Evolutionary conservation across 805 yeast species (phyloP), one percentile per base, ranked within the genome.

Genomic region (Teunomyces gatunensis): DNA sequence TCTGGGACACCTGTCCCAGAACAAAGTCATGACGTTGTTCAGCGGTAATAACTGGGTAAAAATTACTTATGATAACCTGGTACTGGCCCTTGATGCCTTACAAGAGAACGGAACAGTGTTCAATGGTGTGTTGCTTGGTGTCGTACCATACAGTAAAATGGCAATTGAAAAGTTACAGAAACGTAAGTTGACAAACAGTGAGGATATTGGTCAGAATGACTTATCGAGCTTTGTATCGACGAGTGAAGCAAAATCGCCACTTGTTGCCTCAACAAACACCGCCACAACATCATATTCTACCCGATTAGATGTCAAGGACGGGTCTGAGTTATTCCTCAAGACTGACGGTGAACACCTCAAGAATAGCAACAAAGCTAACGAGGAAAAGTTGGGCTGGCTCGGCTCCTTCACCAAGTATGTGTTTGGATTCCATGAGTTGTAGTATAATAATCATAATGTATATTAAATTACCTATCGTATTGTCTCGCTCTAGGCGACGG

Each of bases 1-100:
- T 6, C 28, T 43, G 40, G 44, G 25, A 18, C 30, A 18, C 11
- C 46, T 36, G 12, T 47, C 41, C 3, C 30, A 17, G 3, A 54
- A 51, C n/a, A 58, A 55, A 28, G 51, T 54, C 63, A 70, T 59
- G 48, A 95, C 97, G 3, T 84, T 92, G 6, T 87, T 81, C 65
- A 78, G 91, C 10, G 98, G 98, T 1, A 79, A 82, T 40, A 83
- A 88, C 34, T 92, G 98, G 98, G 83, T 91, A n/a, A 87, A 90
- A 60, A 63, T 92, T 46, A 91, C 97, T 3, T 94, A 81, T 64
- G 85, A 83, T 48, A 84, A 83, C 49, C 79, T 86, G 6, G 71
- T 84, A 1, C 78, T 91, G 7, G 97, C 96, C 2, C 64, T 81
- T 13, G 81, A 96, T 47, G 97, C 99, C 0, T 69, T 91, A 39